A percentile compares a stretch with the other conserved stretches of the same genome.
Conservation (phyloP, 2,329 filamentous ascomycete genomes). For the Thelonectria rubi region DNA sequence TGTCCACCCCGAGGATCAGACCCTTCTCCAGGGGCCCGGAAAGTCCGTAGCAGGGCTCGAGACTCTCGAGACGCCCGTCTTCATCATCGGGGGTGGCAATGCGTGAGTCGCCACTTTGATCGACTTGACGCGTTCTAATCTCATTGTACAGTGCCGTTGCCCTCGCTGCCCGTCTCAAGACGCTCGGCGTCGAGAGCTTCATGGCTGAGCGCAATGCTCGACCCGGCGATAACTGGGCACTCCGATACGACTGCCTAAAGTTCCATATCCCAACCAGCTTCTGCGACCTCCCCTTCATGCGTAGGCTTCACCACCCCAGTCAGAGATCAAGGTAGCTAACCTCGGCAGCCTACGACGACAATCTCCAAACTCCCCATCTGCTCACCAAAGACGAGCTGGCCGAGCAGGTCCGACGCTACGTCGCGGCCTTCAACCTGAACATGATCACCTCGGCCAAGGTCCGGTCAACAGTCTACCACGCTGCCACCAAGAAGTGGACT, state of each 20-base stretch:
- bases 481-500: constrained; percentile 3
- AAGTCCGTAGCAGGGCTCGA: not conserved
- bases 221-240: constrained; percentile 31
- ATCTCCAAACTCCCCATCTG: constrained; percentile 16
- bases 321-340: not conserved
- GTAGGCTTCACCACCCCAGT: constrained; percentile 6
- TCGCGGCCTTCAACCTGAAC: constrained; percentile 24
- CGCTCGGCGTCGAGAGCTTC: constrained; percentile 22
- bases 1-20: constrained; percentile 14
- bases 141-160: not conserved
- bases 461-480: constrained; percentile 16
- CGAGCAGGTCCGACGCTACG: constrained; percentile 18
- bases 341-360: constrained; percentile 22
- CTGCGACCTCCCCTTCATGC: constrained; percentile 27
- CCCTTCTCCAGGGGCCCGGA: not conserved
- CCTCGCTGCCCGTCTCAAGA: constrained; percentile 28
- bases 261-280: constrained; percentile 32
- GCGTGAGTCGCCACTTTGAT: constrained; percentile 9
- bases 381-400: constrained; percentile 30
- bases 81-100: constrained; percentile 32
- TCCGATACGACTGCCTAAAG: constrained; percentile 28
- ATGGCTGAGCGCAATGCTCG: constrained; percentile 24
- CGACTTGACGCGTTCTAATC: not conserved
- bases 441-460: constrained; percentile 22
- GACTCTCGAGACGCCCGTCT: constrained; percentile 8